phyloP scores from a whole-genome alignment of 1,284 basidiomycete species.

The Cryptococcus sp. region DNA sequence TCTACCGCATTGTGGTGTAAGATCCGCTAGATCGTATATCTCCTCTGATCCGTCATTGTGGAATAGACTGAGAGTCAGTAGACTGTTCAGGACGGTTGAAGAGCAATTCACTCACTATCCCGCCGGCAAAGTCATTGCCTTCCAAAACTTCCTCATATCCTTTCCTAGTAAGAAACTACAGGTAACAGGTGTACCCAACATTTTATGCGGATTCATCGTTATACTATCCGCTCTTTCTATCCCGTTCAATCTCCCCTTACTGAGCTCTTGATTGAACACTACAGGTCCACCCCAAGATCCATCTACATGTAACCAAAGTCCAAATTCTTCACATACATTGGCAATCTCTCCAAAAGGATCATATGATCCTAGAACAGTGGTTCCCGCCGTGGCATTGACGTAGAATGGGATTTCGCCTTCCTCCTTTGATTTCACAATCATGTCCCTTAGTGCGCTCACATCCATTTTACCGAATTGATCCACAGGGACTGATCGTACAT shows the following conservation, averaged over 20 bases:
- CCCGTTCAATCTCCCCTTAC: constrained; percentile 29
- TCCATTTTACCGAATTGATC: constrained; percentile 26
- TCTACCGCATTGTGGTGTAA: constrained; percentile 44
- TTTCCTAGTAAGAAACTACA: constrained; percentile 46
- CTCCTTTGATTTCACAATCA: constrained; percentile 10
- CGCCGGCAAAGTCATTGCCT: constrained; percentile 43
- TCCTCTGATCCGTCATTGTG: constrained; percentile 38
- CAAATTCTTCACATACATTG: constrained; percentile 23
- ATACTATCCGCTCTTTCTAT: constrained; percentile 39
- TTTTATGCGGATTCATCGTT: constrained; percentile 48
- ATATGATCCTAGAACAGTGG: constrained; percentile 47
- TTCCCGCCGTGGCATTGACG: constrained; percentile 48
- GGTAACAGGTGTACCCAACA: constrained; percentile 46
- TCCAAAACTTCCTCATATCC: constrained; percentile 29
- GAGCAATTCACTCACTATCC: constrained; percentile 31
- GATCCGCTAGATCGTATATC: constrained; percentile 29
- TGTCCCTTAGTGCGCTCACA: constrained; percentile 10
- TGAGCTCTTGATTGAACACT: constrained; percentile 30
- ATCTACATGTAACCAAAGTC: constrained; percentile 47
- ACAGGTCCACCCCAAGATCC: constrained; percentile 47
- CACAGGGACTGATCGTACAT: constrained; percentile 38
- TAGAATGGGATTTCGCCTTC: constrained; percentile 40
- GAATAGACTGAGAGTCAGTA: constrained; percentile 31
- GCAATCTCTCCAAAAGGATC: constrained; percentile 41
- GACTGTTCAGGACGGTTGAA: not conserved